phyloP scores from a whole-genome alignment of 768 basidiomycete genomes.

The Russula lepida region DNA sequence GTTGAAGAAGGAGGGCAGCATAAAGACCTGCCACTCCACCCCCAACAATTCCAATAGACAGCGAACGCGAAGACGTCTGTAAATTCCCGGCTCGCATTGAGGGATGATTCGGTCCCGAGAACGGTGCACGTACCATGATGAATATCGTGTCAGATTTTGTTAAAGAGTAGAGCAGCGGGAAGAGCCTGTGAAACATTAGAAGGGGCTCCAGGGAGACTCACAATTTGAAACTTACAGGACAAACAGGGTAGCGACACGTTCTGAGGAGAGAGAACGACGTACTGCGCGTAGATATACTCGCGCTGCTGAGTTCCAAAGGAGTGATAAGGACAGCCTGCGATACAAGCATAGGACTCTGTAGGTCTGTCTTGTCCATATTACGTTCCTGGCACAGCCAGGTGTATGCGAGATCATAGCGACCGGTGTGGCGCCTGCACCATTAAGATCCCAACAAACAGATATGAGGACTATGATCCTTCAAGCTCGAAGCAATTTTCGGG shows the following conservation, averaged over 20 bases:
- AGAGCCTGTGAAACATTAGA: neutral
- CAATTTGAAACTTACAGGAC: neutral
- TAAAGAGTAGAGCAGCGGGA: neutral
- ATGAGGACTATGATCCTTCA: neutral
- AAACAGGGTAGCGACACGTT: neutral
- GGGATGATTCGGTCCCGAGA: neutral
- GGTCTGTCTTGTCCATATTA: neutral
- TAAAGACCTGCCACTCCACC: conserved; percentile 19
- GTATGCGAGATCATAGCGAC: neutral
- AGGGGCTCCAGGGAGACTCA: neutral
- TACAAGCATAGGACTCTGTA: neutral
- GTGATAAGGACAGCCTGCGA: neutral
- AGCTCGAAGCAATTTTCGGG: neutral
- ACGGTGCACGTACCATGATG: neutral
- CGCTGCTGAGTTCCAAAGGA: neutral
- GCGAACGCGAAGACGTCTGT: neutral
- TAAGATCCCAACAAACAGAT: neutral
- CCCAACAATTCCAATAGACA: conserved; percentile 16
- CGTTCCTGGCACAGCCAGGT: neutral
- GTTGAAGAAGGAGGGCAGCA: conserved; percentile 14
- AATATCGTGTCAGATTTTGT: neutral
- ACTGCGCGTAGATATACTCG: neutral
- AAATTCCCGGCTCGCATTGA: neutral
- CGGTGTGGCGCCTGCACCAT: neutral
- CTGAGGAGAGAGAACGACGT: neutral